These are phyloP conservation scores for Phytophthora parvispora DNA, from an alignment of 352 stramenopile genomes.

Conservation along the genomic window DNA sequence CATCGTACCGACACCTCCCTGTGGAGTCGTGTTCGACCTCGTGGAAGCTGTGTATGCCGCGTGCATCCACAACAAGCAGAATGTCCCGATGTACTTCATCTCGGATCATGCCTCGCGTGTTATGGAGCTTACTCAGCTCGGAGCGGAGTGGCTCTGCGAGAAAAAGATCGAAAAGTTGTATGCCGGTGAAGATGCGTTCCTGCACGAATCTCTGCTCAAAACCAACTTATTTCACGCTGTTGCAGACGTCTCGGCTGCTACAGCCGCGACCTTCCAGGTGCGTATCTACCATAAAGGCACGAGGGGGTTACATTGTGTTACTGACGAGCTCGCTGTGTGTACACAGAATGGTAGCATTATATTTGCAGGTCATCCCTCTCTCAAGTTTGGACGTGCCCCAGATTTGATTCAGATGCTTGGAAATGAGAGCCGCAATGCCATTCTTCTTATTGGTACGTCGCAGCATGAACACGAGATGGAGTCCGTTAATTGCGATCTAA, in stretches of 20 bases:
- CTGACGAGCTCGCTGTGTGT: conserved; percentile 1
- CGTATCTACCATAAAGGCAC: background rate
- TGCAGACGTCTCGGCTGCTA: conserved; percentile 44
- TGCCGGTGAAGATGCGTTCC: conserved; percentile 73
- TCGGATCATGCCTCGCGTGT: conserved; percentile 59
- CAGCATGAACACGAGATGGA: background rate
- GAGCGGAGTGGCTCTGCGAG: conserved; percentile 86
- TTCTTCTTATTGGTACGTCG: conserved; percentile 76
- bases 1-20: conserved; percentile 66
- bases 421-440: conserved; percentile 67
- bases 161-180: conserved; percentile 88
- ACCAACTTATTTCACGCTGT: conserved; percentile 64
- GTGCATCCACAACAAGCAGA: conserved; percentile 55
- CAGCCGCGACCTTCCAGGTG: conserved; percentile 72
- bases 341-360: conserved; percentile 75
- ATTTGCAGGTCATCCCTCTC: conserved; percentile 76
- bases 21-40: conserved; percentile 83
- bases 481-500: background rate
- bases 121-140: conserved; percentile 63
- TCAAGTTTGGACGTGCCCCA: conserved; percentile 63
- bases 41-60: conserved; percentile 75
- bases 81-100: conserved; percentile 75
- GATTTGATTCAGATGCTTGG: conserved; percentile 72
- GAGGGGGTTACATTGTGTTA: background rate
- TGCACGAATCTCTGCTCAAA: conserved; percentile 66